Evolutionary conservation across 257 asterid species (phyloP).

Genomic region (Plectranthus barbatus): DNA sequence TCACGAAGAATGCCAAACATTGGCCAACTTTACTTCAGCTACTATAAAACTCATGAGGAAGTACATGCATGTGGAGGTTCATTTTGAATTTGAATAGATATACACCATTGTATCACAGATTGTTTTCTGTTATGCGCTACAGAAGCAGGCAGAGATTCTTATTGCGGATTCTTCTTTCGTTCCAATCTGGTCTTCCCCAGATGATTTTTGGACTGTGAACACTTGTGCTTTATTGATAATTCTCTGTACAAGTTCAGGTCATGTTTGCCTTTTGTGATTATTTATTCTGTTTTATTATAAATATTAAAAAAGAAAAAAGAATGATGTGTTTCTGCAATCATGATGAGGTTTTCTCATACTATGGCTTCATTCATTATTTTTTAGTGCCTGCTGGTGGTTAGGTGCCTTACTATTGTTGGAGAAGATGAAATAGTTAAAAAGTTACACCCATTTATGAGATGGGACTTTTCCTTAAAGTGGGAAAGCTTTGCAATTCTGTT

Average conservation of each 20-base stretch:
- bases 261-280: conserved; percentile 17
- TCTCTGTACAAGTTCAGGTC: conserved; percentile 20
- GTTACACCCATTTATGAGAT: background rate
- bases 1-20: conserved; percentile 67
- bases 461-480: background rate
- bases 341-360: conserved; percentile 4
- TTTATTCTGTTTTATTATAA: conserved; percentile 1
- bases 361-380: background rate
- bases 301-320: conserved; percentile 6
- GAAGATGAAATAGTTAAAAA: background rate
- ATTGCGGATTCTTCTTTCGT: conserved; percentile 13
- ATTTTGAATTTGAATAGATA: conserved; percentile 68
- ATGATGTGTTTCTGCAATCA: conserved; percentile 9
- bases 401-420: background rate
- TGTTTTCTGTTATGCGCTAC: conserved; percentile 9
- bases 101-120: conserved; percentile 9
- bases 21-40: conserved; percentile 68
- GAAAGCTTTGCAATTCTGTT: background rate
- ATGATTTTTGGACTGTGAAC: conserved; percentile 21
- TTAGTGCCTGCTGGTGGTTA: background rate
- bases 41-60: conserved; percentile 72
- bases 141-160: conserved; percentile 12
- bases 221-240: conserved; percentile 18
- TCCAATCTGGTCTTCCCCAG: conserved; percentile 8
- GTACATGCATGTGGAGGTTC: conserved; percentile 62